A percentile compares a stretch with the other conserved stretches of the same genome.
These are phyloP conservation scores for Asclepias syriaca DNA, from an alignment of 257 asterid species.

Conservation along the genomic window DNA sequence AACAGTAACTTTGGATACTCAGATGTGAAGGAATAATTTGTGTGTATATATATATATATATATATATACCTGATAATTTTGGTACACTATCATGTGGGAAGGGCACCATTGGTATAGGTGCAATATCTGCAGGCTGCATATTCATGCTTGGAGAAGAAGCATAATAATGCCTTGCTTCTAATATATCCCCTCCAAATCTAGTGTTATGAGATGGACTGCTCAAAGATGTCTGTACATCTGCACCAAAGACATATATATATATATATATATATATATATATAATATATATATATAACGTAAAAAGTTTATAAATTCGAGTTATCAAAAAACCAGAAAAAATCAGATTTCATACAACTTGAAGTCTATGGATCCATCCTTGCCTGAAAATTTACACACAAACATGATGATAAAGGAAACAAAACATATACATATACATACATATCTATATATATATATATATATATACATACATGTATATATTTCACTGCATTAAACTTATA, in stretches of 20 bases:
- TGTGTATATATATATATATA: too few relatives aligned
- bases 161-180: background rate
- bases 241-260: background rate
- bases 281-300: background rate
- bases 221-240: slow-evolving; percentile 18
- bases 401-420: too few relatives aligned
- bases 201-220: slow-evolving; percentile 3
- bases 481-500: background rate
- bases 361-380: background rate
- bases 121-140: slow-evolving; percentile 12
- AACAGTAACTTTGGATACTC: too few relatives aligned
- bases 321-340: too few relatives aligned
- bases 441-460: too few relatives aligned
- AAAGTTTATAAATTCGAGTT: too few relatives aligned
- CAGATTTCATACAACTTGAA: background rate
- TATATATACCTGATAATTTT: slow-evolving; percentile 29
- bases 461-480: too few relatives aligned
- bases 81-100: slow-evolving; percentile 22
- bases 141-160: slow-evolving; percentile 18
- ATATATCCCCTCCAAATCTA: background rate
- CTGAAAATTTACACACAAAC: background rate
- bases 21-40: too few relatives aligned
- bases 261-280: background rate
- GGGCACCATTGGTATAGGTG: slow-evolving; percentile 33
- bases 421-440: too few relatives aligned